These are phyloP conservation scores for Pseudogymnoascus sp. DNA, from an alignment of 2,329 filamentous ascomycete genomes.

Conservation along the genomic window DNA sequence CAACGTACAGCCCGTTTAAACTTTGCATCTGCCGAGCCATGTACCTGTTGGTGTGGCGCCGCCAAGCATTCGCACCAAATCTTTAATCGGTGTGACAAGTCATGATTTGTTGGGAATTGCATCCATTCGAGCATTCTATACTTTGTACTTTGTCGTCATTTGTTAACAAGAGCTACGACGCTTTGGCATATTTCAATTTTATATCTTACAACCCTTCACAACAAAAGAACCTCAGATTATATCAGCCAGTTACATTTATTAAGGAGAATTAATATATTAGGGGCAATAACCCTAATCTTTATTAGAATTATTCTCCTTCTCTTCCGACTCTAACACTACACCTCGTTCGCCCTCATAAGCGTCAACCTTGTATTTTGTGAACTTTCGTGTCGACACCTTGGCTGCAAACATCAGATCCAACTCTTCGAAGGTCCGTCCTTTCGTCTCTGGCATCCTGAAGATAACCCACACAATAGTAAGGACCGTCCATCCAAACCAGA, in stretches of 20 bases:
- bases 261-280: too few species aligned
- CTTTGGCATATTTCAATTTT: too few species aligned
- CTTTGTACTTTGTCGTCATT: too few species aligned
- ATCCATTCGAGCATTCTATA: background rate
- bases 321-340: too few species aligned
- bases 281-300: too few species aligned
- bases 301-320: too few species aligned
- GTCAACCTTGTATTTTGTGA: slow-evolving; percentile 20
- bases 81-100: background rate
- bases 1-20: background rate
- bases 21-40: background rate
- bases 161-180: too few species aligned
- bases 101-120: background rate
- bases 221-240: too few species aligned
- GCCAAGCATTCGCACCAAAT: background rate
- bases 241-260: too few species aligned
- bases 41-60: background rate
- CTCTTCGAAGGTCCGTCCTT: slow-evolving; percentile 37
- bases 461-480: too few species aligned
- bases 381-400: slow-evolving; percentile 27
- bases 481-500: too few species aligned
- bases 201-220: too few species aligned
- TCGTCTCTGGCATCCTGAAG: slow-evolving; percentile 35
- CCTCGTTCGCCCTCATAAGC: background rate
- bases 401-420: slow-evolving; percentile 37